Base-by-base conservation (phyloP, 495 filamentous ascomycete genomes). In the Lepidopterella palustris region DNA sequence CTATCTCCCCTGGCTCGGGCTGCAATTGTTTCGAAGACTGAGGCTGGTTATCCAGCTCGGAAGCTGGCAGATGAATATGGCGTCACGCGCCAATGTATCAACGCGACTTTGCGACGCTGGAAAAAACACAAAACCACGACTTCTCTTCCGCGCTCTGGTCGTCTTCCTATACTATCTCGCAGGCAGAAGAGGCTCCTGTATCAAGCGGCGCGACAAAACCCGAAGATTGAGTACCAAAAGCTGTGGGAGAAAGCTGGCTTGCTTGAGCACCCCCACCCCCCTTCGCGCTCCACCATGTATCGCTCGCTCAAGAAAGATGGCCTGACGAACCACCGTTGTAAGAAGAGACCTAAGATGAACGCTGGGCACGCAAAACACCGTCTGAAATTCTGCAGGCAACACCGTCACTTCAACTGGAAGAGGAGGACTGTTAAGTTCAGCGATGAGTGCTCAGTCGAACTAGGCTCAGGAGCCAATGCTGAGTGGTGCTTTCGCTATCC, bases 371-470 rank as follows among this genome's bases (percentile, higher is more conserved):
- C 20, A 27, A 11, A 4, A 4, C 24, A 21, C 58, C 24, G 58
- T 4, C 35, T 61, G 4, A 39, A 26, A 29, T 58, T 48, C 18
- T 40, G 11, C 9, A 62, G 21, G 25, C 5, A 53, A 26, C 20
- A 28, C 4, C 1, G 55, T 5, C 3, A 58, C 24, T 57, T 55
- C 26, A 29, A 47, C 15, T 54, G 21, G 11, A 5, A 24, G 2
- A 47, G 59, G 42, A 13, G 42, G 5, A 52, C n/a, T 49, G 27
- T 62, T 2, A 52, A 35, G 45, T 58, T 57, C 28, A 45, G 39
- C 11, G 42, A 62, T 58, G 39, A 62, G 42, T 62, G 55, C 55
- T 62, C 55, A 42, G 45, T 62, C 13, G 3, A 58, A 27, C 40
- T 21, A 10, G 42, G 55, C n/a, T 23, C 24, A 49, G 32, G 59